Conservation (phyloP, 2,329 filamentous ascomycete genomes). For the Podosphaera fusca region DNA sequence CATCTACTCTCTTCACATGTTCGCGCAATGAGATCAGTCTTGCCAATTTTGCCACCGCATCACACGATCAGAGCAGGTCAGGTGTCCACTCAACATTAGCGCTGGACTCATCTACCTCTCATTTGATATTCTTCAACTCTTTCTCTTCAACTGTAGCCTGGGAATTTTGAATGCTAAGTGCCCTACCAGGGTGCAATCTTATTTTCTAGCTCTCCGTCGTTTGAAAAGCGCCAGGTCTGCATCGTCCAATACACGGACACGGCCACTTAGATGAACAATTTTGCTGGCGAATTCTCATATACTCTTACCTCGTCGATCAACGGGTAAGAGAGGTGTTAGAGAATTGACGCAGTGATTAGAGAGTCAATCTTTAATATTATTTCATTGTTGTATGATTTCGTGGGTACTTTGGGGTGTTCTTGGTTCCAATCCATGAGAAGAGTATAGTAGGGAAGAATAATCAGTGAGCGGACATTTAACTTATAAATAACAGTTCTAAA, state of each 20-base stretch:
- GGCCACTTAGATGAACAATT: not conserved
- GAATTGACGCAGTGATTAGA: conserved; percentile 1
- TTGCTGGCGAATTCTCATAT: not conserved
- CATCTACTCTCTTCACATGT: conserved; percentile 3
- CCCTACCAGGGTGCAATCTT: conserved; percentile 4
- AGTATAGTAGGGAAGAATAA: conserved; percentile 4
- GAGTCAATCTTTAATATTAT: not conserved
- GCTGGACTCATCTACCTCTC: not conserved
- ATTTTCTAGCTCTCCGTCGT: conserved; percentile 7
- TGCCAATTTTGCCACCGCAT: conserved; percentile 2
- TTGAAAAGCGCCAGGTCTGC: conserved; percentile 6
- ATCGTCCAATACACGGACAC: conserved; percentile 2
- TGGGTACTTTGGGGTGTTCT: conserved; percentile 1
- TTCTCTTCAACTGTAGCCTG: conserved; percentile 2
- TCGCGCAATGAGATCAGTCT: conserved; percentile 5
- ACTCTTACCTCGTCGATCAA: not conserved
- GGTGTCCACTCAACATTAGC: not conserved
- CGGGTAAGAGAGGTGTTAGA: not conserved
- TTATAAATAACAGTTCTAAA: conserved; percentile 10
- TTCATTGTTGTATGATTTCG: too few species aligned
- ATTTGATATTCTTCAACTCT: conserved; percentile 2
- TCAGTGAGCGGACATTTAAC: conserved; percentile 13
- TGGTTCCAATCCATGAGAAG: conserved; percentile 2
- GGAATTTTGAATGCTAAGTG: conserved; percentile 5
- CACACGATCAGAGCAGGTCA: not conserved